Percentiles rank a stretch among this genome's conserved stretches.
phyloP scores from a whole-genome alignment of 129 eudicot species.

The Chrysanthemum seticuspe region DNA sequence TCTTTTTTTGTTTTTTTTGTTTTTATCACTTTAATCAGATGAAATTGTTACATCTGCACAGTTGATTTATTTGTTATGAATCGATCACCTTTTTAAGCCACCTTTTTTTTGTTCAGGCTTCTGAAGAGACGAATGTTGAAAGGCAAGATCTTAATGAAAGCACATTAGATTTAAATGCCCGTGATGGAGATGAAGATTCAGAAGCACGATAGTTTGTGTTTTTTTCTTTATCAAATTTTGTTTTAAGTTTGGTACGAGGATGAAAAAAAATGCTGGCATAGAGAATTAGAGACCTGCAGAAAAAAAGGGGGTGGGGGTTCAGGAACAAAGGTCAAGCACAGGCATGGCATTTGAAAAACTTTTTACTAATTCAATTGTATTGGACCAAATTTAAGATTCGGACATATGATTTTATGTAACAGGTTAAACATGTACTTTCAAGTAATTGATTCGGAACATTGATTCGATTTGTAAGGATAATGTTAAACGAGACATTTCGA shows the following conservation, averaged over 20 bases:
- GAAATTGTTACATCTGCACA: too few relatives aligned
- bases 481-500: neutral
- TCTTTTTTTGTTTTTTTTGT: neutral
- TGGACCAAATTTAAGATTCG: constrained; percentile 8
- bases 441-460: constrained; percentile 1
- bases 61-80: neutral
- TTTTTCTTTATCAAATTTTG: neutral
- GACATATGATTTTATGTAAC: constrained; percentile 11
- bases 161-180: constrained; percentile 72
- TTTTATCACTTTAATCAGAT: too few relatives aligned
- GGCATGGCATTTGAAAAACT: constrained; percentile 29
- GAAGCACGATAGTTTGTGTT: constrained; percentile 24
- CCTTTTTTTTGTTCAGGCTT: constrained; percentile 34
- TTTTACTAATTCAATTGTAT: constrained; percentile 19
- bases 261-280: constrained; percentile 12
- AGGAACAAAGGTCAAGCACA: constrained; percentile 15
- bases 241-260: constrained; percentile 19
- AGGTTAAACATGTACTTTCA: constrained; percentile 8
- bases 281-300: neutral
- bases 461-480: neutral
- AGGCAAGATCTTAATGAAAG: constrained; percentile 84
- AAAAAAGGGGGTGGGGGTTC: neutral
- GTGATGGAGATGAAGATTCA: constrained; percentile 56
- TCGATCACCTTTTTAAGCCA: neutral
- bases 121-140: constrained; percentile 42